Percentiles rank a stretch among this genome's conserved stretches.
Evolutionary conservation across 495 filamentous ascomycete species (phyloP).

Genomic region (Trichocladium antarcticum): DNA sequence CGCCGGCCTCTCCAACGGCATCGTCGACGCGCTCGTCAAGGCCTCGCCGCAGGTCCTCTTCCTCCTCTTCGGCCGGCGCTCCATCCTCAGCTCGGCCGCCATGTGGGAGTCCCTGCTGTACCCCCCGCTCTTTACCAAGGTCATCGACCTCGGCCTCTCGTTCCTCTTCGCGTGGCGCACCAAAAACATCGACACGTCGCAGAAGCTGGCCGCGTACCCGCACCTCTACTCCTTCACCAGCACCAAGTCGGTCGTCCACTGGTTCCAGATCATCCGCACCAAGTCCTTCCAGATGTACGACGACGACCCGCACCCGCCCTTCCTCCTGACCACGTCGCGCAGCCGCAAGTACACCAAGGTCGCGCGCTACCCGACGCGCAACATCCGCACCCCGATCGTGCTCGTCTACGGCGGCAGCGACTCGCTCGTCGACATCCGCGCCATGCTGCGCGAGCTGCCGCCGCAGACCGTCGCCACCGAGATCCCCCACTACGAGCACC

Average conservation of each 20-base stretch:
- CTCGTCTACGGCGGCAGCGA: conserved; percentile 88
- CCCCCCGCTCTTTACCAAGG: conserved; percentile 80
- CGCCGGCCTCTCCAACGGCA: conserved; percentile 71
- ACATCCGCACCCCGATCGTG: conserved; percentile 92
- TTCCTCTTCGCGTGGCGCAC: conserved; percentile 87
- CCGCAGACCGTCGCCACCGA: conserved; percentile 69
- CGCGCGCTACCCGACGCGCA: conserved; percentile 88
- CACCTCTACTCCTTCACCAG: conserved; percentile 94
- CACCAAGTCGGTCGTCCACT: conserved; percentile 92
- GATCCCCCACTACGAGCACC: conserved; percentile 85
- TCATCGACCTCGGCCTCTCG: conserved; percentile 69
- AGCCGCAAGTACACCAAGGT: conserved; percentile 60
- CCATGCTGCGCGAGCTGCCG: conserved; percentile 84
- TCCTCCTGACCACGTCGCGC: conserved; percentile 36
- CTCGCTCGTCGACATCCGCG: conserved; percentile 85
- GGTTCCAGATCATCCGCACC: conserved; percentile 98
- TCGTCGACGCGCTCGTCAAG: conserved; percentile 88
- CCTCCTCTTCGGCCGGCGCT: conserved; percentile 87
- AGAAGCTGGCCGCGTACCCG: conserved; percentile 94
- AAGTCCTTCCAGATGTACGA: conserved; percentile 96
- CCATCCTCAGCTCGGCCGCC: conserved; percentile 81
- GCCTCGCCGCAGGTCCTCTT: conserved; percentile 87
- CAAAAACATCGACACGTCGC: conserved; percentile 71
- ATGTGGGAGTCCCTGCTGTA: conserved; percentile 98
- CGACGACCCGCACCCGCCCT: conserved; percentile 61